Evolutionary conservation across 2,329 filamentous ascomycete genomes (phyloP).

Genomic region (Arachnopeziza araneosa): DNA sequence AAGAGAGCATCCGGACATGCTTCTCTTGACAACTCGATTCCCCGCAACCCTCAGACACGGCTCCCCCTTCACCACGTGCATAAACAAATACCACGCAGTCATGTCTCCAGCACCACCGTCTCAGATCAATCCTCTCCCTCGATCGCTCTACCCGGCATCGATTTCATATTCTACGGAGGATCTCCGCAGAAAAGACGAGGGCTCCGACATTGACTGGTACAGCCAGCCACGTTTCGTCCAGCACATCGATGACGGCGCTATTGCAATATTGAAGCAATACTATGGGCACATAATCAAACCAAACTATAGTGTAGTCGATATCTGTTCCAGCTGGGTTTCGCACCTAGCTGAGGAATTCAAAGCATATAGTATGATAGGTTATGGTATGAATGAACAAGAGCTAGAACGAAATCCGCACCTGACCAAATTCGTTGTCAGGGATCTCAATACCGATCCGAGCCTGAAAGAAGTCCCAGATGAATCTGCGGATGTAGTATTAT

Average conservation of each 20-base stretch:
- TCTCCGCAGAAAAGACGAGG: conserved; percentile 20
- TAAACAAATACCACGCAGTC: background rate
- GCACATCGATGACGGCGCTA: conserved; percentile 47
- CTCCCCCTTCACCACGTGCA: background rate
- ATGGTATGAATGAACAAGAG: conserved; percentile 44
- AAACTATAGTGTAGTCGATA: conserved; percentile 40
- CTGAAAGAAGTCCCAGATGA: conserved; percentile 16
- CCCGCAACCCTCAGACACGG: background rate
- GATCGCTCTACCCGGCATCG: conserved; percentile 12
- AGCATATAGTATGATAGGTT: conserved; percentile 34
- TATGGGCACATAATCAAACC: conserved; percentile 39
- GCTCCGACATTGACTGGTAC: conserved; percentile 21
- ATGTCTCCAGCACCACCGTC: background rate
- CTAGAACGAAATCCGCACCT: conserved; percentile 37
- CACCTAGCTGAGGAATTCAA: conserved; percentile 29
- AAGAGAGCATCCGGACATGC: background rate
- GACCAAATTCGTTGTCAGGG: conserved; percentile 32
- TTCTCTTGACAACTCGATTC: background rate
- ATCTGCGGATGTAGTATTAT: conserved; percentile 41
- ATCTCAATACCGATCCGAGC: conserved; percentile 37
- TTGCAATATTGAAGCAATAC: conserved; percentile 39
- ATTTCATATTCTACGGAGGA: conserved; percentile 14
- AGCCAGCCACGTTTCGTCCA: conserved; percentile 43
- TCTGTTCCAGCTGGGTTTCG: conserved; percentile 45
- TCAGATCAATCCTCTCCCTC: background rate